A percentile compares a stretch with the other conserved stretches of the same genome.
These are phyloP conservation scores for Craterostigma plantagineum DNA, from an alignment of 257 asterid genomes.

Conservation along the genomic window DNA sequence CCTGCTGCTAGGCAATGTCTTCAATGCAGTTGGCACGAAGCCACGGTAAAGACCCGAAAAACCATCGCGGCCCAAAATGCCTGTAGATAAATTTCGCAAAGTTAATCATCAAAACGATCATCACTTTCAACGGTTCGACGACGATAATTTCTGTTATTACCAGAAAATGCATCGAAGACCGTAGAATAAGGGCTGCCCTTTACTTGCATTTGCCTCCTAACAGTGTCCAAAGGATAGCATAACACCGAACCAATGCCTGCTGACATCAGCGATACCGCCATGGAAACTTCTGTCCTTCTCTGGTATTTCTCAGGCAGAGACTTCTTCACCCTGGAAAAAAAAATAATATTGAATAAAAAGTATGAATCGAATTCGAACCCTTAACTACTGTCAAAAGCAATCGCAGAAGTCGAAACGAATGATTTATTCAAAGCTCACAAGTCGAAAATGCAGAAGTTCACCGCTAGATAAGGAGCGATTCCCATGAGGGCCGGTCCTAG, in stretches of 20 bases:
- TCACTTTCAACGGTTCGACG: too few relatives aligned
- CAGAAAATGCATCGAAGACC: conserved; percentile 40
- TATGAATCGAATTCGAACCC: too few relatives aligned
- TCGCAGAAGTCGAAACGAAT: too few relatives aligned
- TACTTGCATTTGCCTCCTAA: conserved; percentile 87
- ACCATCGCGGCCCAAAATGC: conserved; percentile 39
- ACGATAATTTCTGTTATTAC: too few relatives aligned
- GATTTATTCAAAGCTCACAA: conserved; percentile 38
- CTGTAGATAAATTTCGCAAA: too few relatives aligned
- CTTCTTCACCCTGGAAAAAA: conserved; percentile 50
- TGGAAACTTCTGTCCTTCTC: conserved; percentile 46
- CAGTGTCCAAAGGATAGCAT: conserved; percentile 85
- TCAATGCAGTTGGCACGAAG: conserved; percentile 53
- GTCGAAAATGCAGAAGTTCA: conserved; percentile 75
- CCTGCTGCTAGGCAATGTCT: conserved; percentile 70
- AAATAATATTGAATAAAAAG: too few relatives aligned
- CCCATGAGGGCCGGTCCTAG: conserved; percentile 75
- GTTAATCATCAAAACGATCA: too few relatives aligned
- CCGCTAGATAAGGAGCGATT: conserved; percentile 66
- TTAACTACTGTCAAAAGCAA: too few relatives aligned
- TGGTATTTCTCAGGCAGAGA: conserved; percentile 61
- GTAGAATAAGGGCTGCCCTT: conserved; percentile 61
- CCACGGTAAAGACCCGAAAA: conserved; percentile 52
- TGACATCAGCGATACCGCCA: conserved; percentile 41
- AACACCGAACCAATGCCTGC: conserved; percentile 59